Conservation (phyloP, 768 basidiomycete species). For the Lepiota brunneoincarnata region DNA sequence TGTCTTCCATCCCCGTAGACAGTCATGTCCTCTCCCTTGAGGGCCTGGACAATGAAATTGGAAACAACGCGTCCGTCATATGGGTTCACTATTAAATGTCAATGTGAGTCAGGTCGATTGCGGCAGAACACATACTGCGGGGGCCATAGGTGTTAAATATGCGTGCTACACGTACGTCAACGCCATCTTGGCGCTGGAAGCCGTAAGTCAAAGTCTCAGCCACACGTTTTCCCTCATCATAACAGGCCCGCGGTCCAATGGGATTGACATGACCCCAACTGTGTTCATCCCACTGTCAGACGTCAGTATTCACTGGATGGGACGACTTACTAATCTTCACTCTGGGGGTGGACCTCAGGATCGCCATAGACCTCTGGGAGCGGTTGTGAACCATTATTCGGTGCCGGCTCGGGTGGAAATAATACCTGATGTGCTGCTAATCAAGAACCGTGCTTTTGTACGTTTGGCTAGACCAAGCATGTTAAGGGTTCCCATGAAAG, state of each 20-base stretch:
- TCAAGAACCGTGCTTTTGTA: constrained; percentile 95
- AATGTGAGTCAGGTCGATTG: constrained; percentile 21
- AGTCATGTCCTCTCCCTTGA: constrained; percentile 95
- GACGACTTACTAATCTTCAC: constrained; percentile 82
- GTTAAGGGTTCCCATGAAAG: constrained; percentile 97
- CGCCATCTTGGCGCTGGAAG: constrained; percentile 90
- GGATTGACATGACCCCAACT: constrained; percentile 99
- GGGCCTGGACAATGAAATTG: constrained; percentile 98
- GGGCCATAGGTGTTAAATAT: constrained; percentile 98
- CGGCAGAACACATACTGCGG: constrained; percentile 51
- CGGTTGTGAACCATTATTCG: constrained; percentile 12
- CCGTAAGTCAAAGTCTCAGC: constrained; percentile 98
- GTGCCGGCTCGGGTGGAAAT: constrained; percentile 9
- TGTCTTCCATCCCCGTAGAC: constrained; percentile 93
- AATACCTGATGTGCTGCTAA: constrained; percentile 90
- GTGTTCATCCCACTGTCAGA: constrained; percentile 17
- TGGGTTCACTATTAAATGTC: constrained; percentile 72
- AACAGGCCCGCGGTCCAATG: constrained; percentile 97
- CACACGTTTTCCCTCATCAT: constrained; percentile 99
- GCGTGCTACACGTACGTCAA: constrained; percentile 94
- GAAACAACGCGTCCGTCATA: constrained; percentile 97
- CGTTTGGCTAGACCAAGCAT: constrained; percentile 99
- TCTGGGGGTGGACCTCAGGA: constrained; percentile 96
- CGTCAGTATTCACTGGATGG: constrained; percentile 2
- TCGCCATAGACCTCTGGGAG: constrained; percentile 92